A percentile compares a stretch with the other conserved stretches of the same genome.
phyloP scores from a whole-genome alignment of 257 asterid species.

The Thymus quinquecostatus region DNA sequence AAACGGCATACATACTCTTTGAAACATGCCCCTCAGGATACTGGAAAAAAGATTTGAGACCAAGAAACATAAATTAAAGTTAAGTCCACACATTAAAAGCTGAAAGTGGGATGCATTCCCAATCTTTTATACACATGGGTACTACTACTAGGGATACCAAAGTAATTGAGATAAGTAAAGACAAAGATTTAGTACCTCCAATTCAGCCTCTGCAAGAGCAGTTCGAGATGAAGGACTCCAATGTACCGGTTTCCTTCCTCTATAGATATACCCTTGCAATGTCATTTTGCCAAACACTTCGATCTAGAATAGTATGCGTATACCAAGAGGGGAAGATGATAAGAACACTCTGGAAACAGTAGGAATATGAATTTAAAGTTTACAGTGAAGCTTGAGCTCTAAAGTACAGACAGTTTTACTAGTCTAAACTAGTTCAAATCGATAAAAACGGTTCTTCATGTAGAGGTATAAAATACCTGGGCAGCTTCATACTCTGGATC shows the following conservation, averaged over 20 bases:
- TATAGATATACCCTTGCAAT: constrained; percentile 80
- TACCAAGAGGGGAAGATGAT: constrained; percentile 24
- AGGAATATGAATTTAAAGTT: constrained; percentile 23
- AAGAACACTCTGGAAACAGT: constrained; percentile 28
- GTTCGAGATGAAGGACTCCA: constrained; percentile 99
- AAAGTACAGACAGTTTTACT: neutral
- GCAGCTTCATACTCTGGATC: constrained; percentile 99
- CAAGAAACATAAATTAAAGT: constrained; percentile 23
- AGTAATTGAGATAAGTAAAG: constrained; percentile 25
- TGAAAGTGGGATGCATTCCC: constrained; percentile 3
- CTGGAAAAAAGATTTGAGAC: constrained; percentile 51
- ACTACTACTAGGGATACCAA: constrained; percentile 18
- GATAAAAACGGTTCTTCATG: constrained; percentile 8
- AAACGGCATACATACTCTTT: constrained; percentile 79
- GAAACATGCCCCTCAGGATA: constrained; percentile 98
- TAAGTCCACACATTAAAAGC: constrained; percentile 24
- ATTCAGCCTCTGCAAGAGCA: constrained; percentile 99
- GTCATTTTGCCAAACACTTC: constrained; percentile 98
- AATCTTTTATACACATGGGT: constrained; percentile 14
- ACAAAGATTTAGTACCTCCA: constrained; percentile 66
- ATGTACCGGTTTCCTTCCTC: constrained; percentile 98
- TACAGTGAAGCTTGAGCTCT: constrained; percentile 13
- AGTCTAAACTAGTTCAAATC: constrained; percentile 26
- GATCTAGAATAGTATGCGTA: constrained; percentile 55
- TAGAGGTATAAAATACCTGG: constrained; percentile 62